These are phyloP conservation scores for Syzygium oleosum DNA, from an alignment of 345 rosid genomes.

Conservation along the genomic window DNA sequence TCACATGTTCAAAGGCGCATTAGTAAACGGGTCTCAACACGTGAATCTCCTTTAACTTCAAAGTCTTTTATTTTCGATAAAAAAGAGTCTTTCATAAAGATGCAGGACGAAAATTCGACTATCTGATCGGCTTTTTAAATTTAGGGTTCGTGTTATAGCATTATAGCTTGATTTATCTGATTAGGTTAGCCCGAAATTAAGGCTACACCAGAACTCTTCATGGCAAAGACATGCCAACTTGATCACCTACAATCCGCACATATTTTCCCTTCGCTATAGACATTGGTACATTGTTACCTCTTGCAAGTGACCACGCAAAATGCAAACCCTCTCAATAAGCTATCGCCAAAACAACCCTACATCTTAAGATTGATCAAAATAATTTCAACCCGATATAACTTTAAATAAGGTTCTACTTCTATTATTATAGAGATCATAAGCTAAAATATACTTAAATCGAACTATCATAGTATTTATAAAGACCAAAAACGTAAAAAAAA, in stretches of 20 bases:
- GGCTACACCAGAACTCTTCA: background rate
- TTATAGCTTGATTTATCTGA: background rate
- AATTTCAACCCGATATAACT: background rate
- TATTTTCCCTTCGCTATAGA: too few species aligned
- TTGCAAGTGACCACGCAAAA: background rate
- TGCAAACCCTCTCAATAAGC: background rate
- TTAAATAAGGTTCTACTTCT: background rate
- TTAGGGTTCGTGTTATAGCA: background rate
- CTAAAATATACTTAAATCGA: background rate
- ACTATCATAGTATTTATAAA: background rate
- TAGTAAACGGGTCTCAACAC: accelerated
- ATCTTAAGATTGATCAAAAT: background rate
- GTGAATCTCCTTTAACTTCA: background rate
- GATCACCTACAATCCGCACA: background rate
- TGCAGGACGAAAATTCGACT: accelerated
- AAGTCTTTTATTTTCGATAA: too few species aligned
- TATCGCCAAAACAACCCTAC: background rate
- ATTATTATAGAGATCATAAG: background rate
- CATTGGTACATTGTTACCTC: background rate
- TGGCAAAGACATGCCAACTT: background rate
- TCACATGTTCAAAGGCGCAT: too few species aligned
- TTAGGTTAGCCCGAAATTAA: background rate
- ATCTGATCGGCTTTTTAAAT: background rate
- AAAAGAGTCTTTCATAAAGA: background rate
- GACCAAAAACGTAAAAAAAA: background rate